A percentile compares a stretch with the other conserved stretches of the same genome.
phyloP scores from a whole-genome alignment of 371 early-diverging fungal species.

The Amoeboaphelidium protococcarum region DNA sequence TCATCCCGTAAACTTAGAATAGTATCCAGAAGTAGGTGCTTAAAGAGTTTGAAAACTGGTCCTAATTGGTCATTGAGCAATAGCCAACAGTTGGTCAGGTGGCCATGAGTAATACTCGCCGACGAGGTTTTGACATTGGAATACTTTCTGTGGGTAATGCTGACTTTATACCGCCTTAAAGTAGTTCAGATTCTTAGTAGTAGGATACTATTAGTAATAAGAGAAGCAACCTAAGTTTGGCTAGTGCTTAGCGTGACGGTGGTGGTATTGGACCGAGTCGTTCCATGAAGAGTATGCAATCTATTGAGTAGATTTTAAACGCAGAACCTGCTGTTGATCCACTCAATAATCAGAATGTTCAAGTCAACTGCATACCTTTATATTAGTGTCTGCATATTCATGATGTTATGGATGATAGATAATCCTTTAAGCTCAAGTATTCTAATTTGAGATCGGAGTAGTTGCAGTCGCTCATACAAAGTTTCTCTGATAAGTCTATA shows the following conservation, averaged over 20 bases:
- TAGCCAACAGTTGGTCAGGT: slow-evolving; percentile 54
- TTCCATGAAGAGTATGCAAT: background rate
- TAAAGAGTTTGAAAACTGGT: slow-evolving; percentile 70
- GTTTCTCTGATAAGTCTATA: slow-evolving; percentile 31
- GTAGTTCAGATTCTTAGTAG: background rate
- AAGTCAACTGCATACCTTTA: slow-evolving; percentile 72
- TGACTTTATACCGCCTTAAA: background rate
- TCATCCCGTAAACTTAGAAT: slow-evolving; percentile 56
- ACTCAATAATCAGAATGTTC: slow-evolving; percentile 29
- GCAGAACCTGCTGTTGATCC: slow-evolving; percentile 20
- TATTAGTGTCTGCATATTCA: slow-evolving; percentile 86
- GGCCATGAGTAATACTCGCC: slow-evolving; percentile 23
- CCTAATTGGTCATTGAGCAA: slow-evolving; percentile 52
- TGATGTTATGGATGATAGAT: slow-evolving; percentile 56
- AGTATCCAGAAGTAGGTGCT: slow-evolving; percentile 54
- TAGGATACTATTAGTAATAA: background rate
- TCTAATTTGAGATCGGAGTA: slow-evolving; percentile 48
- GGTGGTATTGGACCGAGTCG: background rate
- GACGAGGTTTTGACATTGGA: background rate
- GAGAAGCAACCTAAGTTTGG: background rate
- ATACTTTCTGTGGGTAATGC: background rate
- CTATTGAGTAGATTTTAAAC: background rate
- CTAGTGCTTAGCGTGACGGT: background rate
- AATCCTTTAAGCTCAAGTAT: slow-evolving; percentile 59
- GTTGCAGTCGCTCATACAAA: slow-evolving; percentile 25